These are phyloP conservation scores for Angophora floribunda DNA, from an alignment of 345 rosid genomes.

Conservation along the genomic window DNA sequence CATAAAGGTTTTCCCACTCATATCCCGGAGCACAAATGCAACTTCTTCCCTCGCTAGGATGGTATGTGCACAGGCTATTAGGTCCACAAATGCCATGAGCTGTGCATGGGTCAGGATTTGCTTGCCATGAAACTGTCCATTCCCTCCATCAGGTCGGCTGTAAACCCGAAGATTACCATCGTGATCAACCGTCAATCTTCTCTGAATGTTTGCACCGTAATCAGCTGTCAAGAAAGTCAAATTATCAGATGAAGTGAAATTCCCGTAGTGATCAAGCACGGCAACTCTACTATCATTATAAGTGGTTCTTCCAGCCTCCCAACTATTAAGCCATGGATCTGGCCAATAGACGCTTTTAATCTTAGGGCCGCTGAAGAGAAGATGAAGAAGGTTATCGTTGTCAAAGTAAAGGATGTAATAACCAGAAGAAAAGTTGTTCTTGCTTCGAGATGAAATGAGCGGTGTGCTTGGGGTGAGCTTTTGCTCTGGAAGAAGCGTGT, in stretches of 20 bases:
- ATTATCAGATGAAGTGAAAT: background rate
- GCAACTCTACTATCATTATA: slow-evolving; percentile 10
- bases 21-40: slow-evolving; percentile 11
- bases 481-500: slow-evolving; percentile 29
- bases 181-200: background rate
- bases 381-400: slow-evolving; percentile 16
- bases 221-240: background rate
- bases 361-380: slow-evolving; percentile 6
- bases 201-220: background rate
- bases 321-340: slow-evolving; percentile 2
- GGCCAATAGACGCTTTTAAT: slow-evolving; percentile 21
- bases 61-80: slow-evolving; percentile 10
- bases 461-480: slow-evolving; percentile 4
- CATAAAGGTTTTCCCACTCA: background rate
- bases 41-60: slow-evolving; percentile 2
- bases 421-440: slow-evolving; percentile 18
- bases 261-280: background rate
- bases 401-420: slow-evolving; percentile 16
- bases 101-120: slow-evolving; percentile 4
- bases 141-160: background rate
- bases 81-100: slow-evolving; percentile 26
- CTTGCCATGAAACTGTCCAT: slow-evolving; percentile 3
- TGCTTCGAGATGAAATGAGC: slow-evolving; percentile 19
- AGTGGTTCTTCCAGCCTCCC: slow-evolving; percentile 5
- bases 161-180: slow-evolving; percentile 3